phyloP scores from a whole-genome alignment of 768 basidiomycete species.

The Termitomyces eurrhizus region DNA sequence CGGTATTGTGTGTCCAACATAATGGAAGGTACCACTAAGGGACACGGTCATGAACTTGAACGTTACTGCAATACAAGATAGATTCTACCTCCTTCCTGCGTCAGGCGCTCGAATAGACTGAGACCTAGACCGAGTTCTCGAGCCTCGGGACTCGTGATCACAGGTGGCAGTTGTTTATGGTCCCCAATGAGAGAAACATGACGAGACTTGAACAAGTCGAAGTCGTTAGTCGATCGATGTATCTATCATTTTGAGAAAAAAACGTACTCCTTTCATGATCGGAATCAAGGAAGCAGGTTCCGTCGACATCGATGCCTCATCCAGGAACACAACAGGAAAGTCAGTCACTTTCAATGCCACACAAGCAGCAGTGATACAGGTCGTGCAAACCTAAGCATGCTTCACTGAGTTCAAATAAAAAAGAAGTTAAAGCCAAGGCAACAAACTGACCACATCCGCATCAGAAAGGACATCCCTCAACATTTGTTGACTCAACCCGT shows the following conservation, averaged over 20 bases:
- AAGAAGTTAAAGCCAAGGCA: conserved; percentile 4
- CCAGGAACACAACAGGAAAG: conserved; percentile 90
- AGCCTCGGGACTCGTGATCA: conserved; percentile 78
- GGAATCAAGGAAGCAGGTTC: conserved; percentile 91
- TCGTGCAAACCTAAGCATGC: conserved; percentile 71
- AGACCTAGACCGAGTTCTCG: conserved; percentile 66
- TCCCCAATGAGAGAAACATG: conserved; percentile 94
- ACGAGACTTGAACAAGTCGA: conserved; percentile 46
- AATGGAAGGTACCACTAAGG: conserved; percentile 74
- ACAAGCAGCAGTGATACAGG: conserved; percentile 77
- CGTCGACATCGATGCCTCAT: conserved; percentile 96
- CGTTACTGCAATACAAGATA: neutral
- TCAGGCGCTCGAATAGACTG: conserved; percentile 86
- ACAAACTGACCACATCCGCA: conserved; percentile 66
- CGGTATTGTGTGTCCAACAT: conserved; percentile 96
- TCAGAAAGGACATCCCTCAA: conserved; percentile 55
- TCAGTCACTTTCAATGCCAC: conserved; percentile 65
- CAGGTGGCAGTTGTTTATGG: conserved; percentile 92
- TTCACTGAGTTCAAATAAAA: conserved; percentile 4
- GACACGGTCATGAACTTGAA: neutral
- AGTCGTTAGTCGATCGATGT: conserved; percentile 4
- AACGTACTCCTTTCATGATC: conserved; percentile 82
- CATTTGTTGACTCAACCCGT: conserved; percentile 59
- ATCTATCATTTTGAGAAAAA: neutral
- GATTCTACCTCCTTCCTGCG: conserved; percentile 74